These are phyloP conservation scores for Fusarium falciforme DNA, from an alignment of 2,329 filamentous ascomycete species.

Conservation along the genomic window DNA sequence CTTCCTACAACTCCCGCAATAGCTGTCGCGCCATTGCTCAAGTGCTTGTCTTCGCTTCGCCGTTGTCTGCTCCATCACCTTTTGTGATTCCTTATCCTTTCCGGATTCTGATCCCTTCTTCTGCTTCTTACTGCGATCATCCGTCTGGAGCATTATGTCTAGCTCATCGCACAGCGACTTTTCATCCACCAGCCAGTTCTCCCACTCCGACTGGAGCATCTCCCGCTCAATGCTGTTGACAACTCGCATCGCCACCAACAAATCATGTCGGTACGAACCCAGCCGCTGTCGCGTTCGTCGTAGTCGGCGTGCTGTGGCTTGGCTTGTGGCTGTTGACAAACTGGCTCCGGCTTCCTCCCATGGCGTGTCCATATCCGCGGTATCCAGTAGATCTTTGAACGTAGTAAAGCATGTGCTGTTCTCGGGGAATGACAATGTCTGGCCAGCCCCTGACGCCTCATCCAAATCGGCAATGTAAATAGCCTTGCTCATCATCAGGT, in stretches of 20 bases:
- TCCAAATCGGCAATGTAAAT: conserved; percentile 87
- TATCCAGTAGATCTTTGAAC: conserved; percentile 69
- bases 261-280: conserved; percentile 86
- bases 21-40: conserved; percentile 62
- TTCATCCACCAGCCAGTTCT: conserved; percentile 90
- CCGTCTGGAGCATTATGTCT: conserved; percentile 55
- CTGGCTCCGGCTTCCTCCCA: conserved; percentile 63
- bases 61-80: conserved; percentile 46
- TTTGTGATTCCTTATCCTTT: conserved; percentile 45
- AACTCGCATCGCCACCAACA: conserved; percentile 89
- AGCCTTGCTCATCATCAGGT: conserved; percentile 83
- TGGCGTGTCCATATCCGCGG: conserved; percentile 67
- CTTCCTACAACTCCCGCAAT: conserved; percentile 66
- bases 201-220: conserved; percentile 88
- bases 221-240: conserved; percentile 91
- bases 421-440: conserved; percentile 50
- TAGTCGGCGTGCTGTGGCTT: conserved; percentile 71
- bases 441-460: conserved; percentile 62
- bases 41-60: conserved; percentile 52
- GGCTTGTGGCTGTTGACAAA: conserved; percentile 61
- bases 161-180: conserved; percentile 77
- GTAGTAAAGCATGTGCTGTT: conserved; percentile 71
- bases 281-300: conserved; percentile 85
- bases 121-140: conserved; percentile 25
- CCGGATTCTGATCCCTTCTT: conserved; percentile 27